A percentile compares a stretch with the other conserved stretches of the same genome.
Conservation (phyloP, 495 filamentous ascomycete species). For the Parathielavia appendiculata region DNA sequence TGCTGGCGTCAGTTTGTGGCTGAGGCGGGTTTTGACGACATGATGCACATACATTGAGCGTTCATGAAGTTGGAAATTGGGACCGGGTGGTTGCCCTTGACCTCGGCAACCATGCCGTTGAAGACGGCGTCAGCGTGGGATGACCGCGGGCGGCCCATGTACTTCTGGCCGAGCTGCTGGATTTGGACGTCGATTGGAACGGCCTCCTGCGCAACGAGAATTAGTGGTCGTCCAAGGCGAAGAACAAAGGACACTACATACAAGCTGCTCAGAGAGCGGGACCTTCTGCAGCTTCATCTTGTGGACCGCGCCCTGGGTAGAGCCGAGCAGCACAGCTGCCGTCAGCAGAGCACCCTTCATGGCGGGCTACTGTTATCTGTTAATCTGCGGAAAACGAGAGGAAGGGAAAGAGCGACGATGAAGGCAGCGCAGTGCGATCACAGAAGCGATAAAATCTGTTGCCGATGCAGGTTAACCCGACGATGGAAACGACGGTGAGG, state of each 20-base stretch:
- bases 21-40: not conserved
- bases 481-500: slow-evolving; percentile 2
- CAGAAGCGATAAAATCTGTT: not conserved
- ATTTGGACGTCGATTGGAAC: slow-evolving; percentile 78
- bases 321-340: slow-evolving; percentile 77
- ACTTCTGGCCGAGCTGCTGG: slow-evolving; percentile 79
- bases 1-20: not conserved
- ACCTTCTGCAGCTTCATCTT: slow-evolving; percentile 97
- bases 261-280: slow-evolving; percentile 85
- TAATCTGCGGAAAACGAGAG: not conserved
- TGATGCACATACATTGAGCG: slow-evolving; percentile 75
- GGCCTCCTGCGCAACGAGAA: slow-evolving; percentile 49
- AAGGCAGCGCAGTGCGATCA: not conserved
- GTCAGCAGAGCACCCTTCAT: slow-evolving; percentile 81
- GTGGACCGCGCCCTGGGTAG: slow-evolving; percentile 77
- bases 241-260: slow-evolving; percentile 42
- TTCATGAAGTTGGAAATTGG: slow-evolving; percentile 97
- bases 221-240: slow-evolving; percentile 9
- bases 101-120: slow-evolving; percentile 63
- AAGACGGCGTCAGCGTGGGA: slow-evolving; percentile 69
- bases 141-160: slow-evolving; percentile 74
- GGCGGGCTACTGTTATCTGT: slow-evolving; percentile 29
- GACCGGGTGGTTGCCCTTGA: slow-evolving; percentile 68
- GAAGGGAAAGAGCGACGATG: not conserved
- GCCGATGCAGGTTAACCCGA: not conserved